Evolutionary conservation across 1,139 yeast genomes (phyloP).

Genomic region (Geotrichum phurueaensis): DNA sequence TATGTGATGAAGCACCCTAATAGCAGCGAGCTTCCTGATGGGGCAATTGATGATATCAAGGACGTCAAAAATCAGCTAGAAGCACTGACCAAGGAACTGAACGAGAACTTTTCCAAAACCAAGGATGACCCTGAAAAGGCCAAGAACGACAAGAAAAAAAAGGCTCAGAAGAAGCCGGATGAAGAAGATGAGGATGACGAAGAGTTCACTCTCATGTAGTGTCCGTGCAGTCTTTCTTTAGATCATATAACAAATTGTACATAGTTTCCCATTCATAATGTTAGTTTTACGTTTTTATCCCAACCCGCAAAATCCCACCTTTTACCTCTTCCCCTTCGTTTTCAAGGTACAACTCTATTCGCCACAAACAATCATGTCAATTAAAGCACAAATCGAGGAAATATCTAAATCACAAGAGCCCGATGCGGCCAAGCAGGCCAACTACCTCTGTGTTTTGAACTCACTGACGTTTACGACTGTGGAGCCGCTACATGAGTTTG

Average conservation of each 20-base stretch:
- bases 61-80: constrained; percentile 2
- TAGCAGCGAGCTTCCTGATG: not conserved
- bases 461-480: not conserved
- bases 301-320: not conserved
- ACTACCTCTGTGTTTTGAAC: constrained; percentile 1
- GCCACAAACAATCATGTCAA: constrained; percentile 4
- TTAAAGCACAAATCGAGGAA: constrained; percentile 8
- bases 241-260: not conserved
- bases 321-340: not conserved
- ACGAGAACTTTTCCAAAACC: not conserved
- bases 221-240: not conserved
- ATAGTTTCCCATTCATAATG: not conserved
- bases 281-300: not conserved
- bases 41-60: constrained; percentile 3
- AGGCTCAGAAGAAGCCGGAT: not conserved
- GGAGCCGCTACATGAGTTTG: constrained; percentile 3
- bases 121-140: not conserved
- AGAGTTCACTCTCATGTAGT: not conserved
- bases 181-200: not conserved
- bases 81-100: not conserved
- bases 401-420: constrained; percentile 10
- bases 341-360: not conserved
- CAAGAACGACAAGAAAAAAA: not conserved
- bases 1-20: constrained; percentile 7
- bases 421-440: constrained; percentile 6